Evolutionary conservation across 306 rosid species (phyloP).

Genomic region (Psophocarpus tetragonolobus): DNA sequence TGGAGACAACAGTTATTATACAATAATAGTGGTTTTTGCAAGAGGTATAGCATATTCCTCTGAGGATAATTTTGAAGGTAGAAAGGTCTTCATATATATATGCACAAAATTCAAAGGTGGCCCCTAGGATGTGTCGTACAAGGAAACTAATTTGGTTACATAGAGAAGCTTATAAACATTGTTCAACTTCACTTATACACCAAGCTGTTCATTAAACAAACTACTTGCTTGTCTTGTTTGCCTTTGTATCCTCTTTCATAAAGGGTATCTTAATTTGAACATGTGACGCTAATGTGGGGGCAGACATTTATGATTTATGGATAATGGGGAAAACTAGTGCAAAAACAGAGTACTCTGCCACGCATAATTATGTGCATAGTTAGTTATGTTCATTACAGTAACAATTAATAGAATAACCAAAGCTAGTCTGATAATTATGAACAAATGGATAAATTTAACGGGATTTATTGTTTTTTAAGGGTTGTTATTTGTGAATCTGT

Average conservation of each 20-base stretch:
- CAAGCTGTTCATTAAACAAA: background rate
- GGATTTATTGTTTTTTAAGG: too few relatives aligned
- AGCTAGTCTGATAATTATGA: background rate
- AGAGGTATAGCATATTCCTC: background rate
- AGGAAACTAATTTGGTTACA: constrained; percentile 27
- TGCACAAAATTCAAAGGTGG: background rate
- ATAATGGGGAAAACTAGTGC: background rate
- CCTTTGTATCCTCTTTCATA: background rate
- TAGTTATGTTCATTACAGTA: background rate
- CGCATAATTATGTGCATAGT: background rate
- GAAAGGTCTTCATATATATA: background rate
- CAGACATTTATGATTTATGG: background rate
- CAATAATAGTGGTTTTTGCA: background rate
- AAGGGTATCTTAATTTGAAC: background rate
- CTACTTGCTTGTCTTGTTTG: background rate
- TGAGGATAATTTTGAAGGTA: background rate
- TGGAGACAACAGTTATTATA: background rate
- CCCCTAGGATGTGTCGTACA: constrained; percentile 37
- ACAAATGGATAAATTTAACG: too few relatives aligned
- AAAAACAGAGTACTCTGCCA: background rate
- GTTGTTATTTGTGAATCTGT: too few relatives aligned
- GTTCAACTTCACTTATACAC: constrained; percentile 15
- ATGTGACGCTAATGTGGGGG: background rate
- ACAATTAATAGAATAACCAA: background rate
- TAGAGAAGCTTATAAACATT: background rate